Evolutionary conservation across 805 yeast genomes (phyloP).

Genomic region (Cyberlindnera veronae): DNA sequence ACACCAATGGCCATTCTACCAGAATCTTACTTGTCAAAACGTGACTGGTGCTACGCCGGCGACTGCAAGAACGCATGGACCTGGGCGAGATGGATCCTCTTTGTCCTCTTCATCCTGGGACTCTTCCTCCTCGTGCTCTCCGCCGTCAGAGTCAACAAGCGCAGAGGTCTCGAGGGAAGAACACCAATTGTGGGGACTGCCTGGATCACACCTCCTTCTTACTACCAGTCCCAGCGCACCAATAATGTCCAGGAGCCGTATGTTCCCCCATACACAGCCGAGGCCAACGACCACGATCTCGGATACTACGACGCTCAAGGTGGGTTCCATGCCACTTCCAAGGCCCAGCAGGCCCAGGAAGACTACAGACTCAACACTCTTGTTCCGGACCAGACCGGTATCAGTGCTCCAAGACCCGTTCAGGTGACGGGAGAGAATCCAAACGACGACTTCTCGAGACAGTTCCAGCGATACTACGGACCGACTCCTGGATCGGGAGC

Average conservation of each 20-base stretch:
- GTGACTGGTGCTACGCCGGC: conserved; percentile 22
- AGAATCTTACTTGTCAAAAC: conserved; percentile 3
- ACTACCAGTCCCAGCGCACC: conserved; percentile 35
- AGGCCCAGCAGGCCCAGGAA: conserved; percentile 23
- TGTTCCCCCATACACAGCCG: conserved; percentile 68
- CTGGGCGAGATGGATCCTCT: conserved; percentile 37
- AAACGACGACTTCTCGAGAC: conserved; percentile 22
- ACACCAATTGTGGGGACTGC: conserved; percentile 72
- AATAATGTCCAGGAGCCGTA: conserved; percentile 49
- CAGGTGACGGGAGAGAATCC: conserved; percentile 19
- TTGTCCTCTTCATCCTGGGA: conserved; percentile 54
- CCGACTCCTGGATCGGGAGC: too few relatives aligned
- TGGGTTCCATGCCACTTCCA: conserved; percentile 32
- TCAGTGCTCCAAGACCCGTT: conserved; percentile 11
- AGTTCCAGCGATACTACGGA: conserved; percentile 25
- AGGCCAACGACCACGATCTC: conserved; percentile 67
- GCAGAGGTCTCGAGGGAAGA: conserved; percentile 41
- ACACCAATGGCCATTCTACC: not conserved
- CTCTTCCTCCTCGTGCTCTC: conserved; percentile 44
- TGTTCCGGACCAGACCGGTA: conserved; percentile 26
- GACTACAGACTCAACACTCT: conserved; percentile 18
- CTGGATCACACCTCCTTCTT: conserved; percentile 87
- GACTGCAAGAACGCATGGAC: conserved; percentile 17
- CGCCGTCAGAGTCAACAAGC: conserved; percentile 52
- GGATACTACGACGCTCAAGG: conserved; percentile 46